A percentile compares a stretch with the other conserved stretches of the same genome.
These are phyloP conservation scores for Physaria fendleri DNA, from an alignment of 345 rosid species.

Conservation along the genomic window DNA sequence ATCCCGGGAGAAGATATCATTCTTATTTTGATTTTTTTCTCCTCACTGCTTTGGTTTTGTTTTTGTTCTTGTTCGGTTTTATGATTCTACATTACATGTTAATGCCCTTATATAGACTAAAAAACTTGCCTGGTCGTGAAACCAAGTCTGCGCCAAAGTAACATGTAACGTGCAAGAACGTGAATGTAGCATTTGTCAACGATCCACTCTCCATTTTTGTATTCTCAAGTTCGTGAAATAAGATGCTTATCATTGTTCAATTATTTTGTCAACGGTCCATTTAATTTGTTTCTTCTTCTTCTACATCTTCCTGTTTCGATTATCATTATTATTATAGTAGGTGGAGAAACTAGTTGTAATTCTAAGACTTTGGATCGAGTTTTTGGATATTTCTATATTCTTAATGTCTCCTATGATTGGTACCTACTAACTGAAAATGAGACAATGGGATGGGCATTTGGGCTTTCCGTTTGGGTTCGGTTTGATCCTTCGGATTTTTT, in stretches of 20 bases:
- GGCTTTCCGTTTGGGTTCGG: too few species aligned
- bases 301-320: too few species aligned
- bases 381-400: too few species aligned
- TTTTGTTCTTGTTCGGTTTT: background rate
- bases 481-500: too few species aligned
- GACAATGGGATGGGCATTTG: too few species aligned
- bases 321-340: background rate
- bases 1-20: constrained; percentile 27
- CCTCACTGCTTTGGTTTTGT: background rate
- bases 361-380: too few species aligned
- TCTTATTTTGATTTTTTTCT: background rate
- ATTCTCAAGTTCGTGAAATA: constrained; percentile 10
- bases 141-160: constrained; percentile 15
- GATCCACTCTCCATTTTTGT: background rate
- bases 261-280: constrained; percentile 17
- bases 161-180: constrained; percentile 20
- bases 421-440: too few species aligned
- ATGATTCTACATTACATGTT: constrained; percentile 6
- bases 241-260: constrained; percentile 24
- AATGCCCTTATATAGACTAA: constrained; percentile 15
- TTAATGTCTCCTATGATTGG: too few species aligned
- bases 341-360: too few species aligned
- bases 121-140: too few species aligned
- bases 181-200: constrained; percentile 27
- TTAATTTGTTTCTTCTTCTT: background rate